These are phyloP conservation scores for Cordyceps militaris DNA, from an alignment of 2,329 filamentous ascomycete species.

Conservation along the genomic window DNA sequence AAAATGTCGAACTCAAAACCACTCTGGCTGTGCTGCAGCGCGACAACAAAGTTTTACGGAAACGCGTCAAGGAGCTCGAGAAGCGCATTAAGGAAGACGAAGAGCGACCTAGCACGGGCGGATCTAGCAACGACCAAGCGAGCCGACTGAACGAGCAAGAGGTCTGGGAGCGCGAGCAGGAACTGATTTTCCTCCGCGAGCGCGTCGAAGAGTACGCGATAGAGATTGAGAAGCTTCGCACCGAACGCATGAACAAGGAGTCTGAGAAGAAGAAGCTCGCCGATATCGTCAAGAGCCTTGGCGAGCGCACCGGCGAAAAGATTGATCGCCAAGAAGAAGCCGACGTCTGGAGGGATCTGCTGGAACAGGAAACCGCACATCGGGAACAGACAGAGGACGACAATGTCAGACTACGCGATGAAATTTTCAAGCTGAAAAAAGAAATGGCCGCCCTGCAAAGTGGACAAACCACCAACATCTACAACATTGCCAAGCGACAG, in stretches of 20 bases:
- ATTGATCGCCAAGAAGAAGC: slow-evolving; percentile 54
- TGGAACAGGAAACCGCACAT: slow-evolving; percentile 84
- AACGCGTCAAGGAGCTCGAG: slow-evolving; percentile 79
- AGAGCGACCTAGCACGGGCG: slow-evolving; percentile 54
- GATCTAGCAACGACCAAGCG: slow-evolving; percentile 53
- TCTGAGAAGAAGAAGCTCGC: slow-evolving; percentile 80
- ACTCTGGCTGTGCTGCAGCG: slow-evolving; percentile 82
- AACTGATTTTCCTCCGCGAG: slow-evolving; percentile 77
- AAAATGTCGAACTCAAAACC: slow-evolving; percentile 93
- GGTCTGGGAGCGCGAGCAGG: slow-evolving; percentile 68
- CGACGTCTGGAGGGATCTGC: slow-evolving; percentile 90
- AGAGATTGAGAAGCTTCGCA: slow-evolving; percentile 74
- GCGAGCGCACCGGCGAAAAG: slow-evolving; percentile 41
- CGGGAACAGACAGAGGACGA: slow-evolving; percentile 89
- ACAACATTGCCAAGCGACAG: slow-evolving; percentile 54
- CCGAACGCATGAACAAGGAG: slow-evolving; percentile 72
- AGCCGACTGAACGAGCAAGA: slow-evolving; percentile 52
- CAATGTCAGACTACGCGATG: slow-evolving; percentile 74
- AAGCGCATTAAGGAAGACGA: slow-evolving; percentile 65
- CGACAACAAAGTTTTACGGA: slow-evolving; percentile 77
- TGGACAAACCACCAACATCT: slow-evolving; percentile 56
- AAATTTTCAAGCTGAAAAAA: slow-evolving; percentile 66
- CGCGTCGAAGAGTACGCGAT: slow-evolving; percentile 76
- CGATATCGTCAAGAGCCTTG: slow-evolving; percentile 61
- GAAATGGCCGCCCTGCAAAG: slow-evolving; percentile 37